Base-by-base conservation (phyloP, 1,284 basidiomycete species). In the Tilletia setariae region DNA sequence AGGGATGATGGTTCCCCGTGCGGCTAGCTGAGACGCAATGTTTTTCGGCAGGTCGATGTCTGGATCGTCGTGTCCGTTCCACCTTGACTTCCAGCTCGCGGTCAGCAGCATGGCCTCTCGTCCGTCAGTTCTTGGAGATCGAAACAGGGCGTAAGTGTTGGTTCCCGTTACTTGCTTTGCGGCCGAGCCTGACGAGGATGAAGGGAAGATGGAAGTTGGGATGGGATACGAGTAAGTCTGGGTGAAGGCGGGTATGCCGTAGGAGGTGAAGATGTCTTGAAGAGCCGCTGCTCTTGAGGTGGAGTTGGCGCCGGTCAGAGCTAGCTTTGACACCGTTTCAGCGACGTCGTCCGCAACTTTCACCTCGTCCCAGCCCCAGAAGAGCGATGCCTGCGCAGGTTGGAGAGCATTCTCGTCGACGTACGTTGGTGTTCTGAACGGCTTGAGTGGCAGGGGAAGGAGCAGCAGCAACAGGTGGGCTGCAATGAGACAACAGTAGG, bases 41-140 rank as follows among this genome's bases (percentile, higher is more conserved):
- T 32, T 30, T 4, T 15, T n/a, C 19, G 56, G 56, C 87, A 32
- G 86, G 88, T 56, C 84, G 85, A 70, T 0, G 73, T 75, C 51
- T 74, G 70, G 59, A 76, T 69, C 64, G 73, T 70, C 53, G 30
- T 15, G 25, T 86, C 76, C 32, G 68, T 72, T 64, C 65, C 80
- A 70, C 23, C 74, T 62, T 74, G 91, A 93, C 2, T 89, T 76
- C 92, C 93, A 95, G 13, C 93, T 91, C 1, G 94, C 93, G 70
- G 90, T 90, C 47, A 98, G 86, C 23, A 98, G 87, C 75, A 96
- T 90, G 1, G 93, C 91, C 83, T 98, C 95, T 1, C 89, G 89
- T 1, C 94, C 94, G 32, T 94, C 89, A 2, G 90, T 88, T 21
- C 95, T 88, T 1, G 95, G 93, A 1, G 94, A 90, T 7, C 88